Evolutionary conservation across 768 basidiomycete species (phyloP), one percentile per base, ranked within the genome.

Genomic region (Pleurotus ostreatus): DNA sequence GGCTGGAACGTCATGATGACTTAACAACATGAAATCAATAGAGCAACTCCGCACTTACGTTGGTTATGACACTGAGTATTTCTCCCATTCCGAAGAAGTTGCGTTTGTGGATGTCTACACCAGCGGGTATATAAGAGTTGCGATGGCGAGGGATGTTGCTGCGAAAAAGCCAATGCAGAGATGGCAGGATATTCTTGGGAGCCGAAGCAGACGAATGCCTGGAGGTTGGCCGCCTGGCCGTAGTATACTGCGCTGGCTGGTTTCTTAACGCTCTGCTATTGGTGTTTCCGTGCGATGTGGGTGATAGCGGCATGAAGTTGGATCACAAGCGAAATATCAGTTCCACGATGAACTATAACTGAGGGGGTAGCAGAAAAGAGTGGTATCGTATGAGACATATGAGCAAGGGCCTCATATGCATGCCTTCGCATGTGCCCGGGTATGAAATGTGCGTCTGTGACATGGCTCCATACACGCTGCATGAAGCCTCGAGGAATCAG

Each of bases 21-120:
- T 46, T 34, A 11, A 34, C 30, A 30, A 30, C 30, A 11, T 34
- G 30, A 11, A 34, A 9, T 34, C 30, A 9, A 11, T 34, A 34
- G 30, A 34, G 30, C 30, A 11, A 34, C 3, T 34, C 9, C 11
- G 11, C 30, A 70, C 85, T 46, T 74, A 89, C 90, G 60, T 90
- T 91, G 26, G 86, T 73, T 18, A 92, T 69, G 16, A 92, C 90
- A 18, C 81, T 79, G 37, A 92, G 70, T 53, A 94, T 83, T 58
- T 92, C 90, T 51, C 87, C 81, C 74, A 92, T 78, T 23, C 91
- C 89, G 60, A 92, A 92, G 60, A 91, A 81, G 59, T 84, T 84
- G 55, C 89, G 78, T 64, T 83, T 85, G 65, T 82, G 82, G 48
- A 82, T 71, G 65, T 86, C 84, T 1, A 41, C 38, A 12, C 51